phyloP scores from a whole-genome alignment of 352 stramenopile genomes.

The Phytophthora gonapodyides region DNA sequence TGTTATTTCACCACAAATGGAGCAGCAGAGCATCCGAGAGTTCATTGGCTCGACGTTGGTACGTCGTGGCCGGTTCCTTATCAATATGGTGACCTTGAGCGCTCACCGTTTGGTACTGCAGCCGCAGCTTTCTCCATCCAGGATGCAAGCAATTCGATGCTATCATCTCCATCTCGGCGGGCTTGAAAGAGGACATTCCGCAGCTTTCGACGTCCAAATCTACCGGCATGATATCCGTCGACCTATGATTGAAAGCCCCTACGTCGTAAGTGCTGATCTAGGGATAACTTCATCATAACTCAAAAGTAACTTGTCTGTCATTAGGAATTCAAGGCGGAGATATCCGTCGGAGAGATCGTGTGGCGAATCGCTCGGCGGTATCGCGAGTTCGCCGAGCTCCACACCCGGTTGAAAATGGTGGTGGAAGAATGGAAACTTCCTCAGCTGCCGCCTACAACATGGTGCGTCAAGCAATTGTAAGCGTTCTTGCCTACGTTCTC shows the following conservation, averaged over 20 bases:
- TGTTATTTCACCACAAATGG: constrained; percentile 19
- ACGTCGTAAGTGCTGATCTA: constrained; percentile 26
- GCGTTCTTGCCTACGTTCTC: no score
- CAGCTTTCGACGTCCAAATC: constrained; percentile 36
- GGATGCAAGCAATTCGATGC: constrained; percentile 1
- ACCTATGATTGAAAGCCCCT: constrained; percentile 47
- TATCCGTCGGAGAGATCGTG: constrained; percentile 40
- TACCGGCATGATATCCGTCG: constrained; percentile 41
- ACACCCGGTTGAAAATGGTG: constrained; percentile 27
- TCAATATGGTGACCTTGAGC: no score
- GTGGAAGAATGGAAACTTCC: constrained; percentile 24
- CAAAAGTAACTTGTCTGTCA: neutral
- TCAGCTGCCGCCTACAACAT: constrained; percentile 43
- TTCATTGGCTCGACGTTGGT: constrained; percentile 39
- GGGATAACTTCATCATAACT: neutral
- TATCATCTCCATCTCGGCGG: constrained; percentile 13
- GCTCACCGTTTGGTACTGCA: neutral
- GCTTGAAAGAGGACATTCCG: neutral
- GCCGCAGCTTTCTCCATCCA: constrained; percentile 3
- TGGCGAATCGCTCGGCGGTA: constrained; percentile 57
- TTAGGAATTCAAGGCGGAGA: constrained; percentile 53
- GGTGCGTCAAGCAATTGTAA: constrained; percentile 24
- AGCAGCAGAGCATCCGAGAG: constrained; percentile 35
- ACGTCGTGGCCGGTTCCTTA: neutral
- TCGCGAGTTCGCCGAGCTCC: constrained; percentile 50